Conservation (phyloP, 352 stramenopile species). For the Peronospora belbahrii region DNA sequence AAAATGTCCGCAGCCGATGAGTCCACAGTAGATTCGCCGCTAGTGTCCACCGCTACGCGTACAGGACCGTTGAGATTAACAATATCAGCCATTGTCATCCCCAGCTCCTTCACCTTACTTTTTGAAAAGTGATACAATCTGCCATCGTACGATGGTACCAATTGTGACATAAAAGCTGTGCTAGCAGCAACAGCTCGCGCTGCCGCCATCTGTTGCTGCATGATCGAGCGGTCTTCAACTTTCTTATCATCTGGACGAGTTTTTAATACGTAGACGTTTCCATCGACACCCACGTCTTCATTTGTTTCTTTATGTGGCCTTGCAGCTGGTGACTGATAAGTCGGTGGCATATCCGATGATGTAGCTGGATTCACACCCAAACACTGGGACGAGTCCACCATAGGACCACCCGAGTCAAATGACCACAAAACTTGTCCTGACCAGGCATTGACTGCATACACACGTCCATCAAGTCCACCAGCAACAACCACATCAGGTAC, state of each 20-base stretch:
- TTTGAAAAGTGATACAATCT: constrained; percentile 69
- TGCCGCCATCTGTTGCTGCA: constrained; percentile 20
- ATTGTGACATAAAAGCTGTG: constrained; percentile 37
- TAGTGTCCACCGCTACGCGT: constrained; percentile 30
- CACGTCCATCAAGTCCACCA: constrained; percentile 63
- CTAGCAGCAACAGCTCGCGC: constrained; percentile 24
- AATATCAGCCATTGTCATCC: constrained; percentile 72
- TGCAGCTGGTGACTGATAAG: constrained; percentile 6
- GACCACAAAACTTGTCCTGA: constrained; percentile 70
- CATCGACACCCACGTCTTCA: constrained; percentile 21
- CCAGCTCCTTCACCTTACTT: constrained; percentile 52
- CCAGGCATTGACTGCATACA: constrained; percentile 76
- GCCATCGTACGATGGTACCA: constrained; percentile 72
- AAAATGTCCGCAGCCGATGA: constrained; percentile 45
- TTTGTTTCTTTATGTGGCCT: not conserved
- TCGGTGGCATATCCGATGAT: constrained; percentile 5
- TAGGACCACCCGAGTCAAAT: constrained; percentile 76
- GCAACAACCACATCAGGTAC: constrained; percentile 51
- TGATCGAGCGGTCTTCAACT: constrained; percentile 22
- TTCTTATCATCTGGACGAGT: constrained; percentile 1
- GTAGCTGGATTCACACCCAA: constrained; percentile 4
- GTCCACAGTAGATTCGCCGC: not conserved
- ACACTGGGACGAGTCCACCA: constrained; percentile 66
- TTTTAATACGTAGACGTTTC: constrained; percentile 17
- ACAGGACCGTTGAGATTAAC: constrained; percentile 66